Evolutionary conservation across 139 green algal genomes (phyloP).

Genomic region (Edaphochlamys debaryana): DNA sequence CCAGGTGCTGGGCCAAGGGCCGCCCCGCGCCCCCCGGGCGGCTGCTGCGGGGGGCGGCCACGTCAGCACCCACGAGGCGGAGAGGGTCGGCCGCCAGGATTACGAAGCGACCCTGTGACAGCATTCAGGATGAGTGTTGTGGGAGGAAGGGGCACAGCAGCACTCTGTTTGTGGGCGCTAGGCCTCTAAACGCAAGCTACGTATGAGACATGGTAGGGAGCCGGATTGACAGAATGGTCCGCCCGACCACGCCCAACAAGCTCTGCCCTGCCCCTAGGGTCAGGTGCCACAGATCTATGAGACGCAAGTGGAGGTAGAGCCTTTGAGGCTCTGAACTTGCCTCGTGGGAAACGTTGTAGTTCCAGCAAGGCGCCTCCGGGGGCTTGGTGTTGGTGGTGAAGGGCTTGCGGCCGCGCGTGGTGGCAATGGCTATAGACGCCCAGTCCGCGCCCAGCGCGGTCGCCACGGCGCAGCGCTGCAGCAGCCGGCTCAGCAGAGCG

Average conservation of each 20-base stretch:
- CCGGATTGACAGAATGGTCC: too few relatives aligned
- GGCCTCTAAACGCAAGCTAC: too few relatives aligned
- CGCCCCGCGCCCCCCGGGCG: neutral
- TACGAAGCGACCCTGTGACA: conserved; percentile 49
- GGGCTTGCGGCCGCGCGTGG: conserved; percentile 34
- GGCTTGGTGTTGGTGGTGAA: conserved; percentile 38
- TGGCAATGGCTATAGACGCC: neutral
- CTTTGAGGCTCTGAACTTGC: too few relatives aligned
- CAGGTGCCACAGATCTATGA: too few relatives aligned
- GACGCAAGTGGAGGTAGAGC: too few relatives aligned
- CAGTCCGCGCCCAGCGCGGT: neutral
- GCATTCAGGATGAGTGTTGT: too few relatives aligned
- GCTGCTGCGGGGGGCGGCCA: conserved; percentile 3
- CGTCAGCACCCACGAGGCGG: conserved; percentile 27
- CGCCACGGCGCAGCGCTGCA: conserved; percentile 22
- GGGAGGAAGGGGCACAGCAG: neutral
- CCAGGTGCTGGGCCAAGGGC: conserved; percentile 4
- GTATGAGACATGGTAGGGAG: too few relatives aligned
- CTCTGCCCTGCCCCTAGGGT: too few relatives aligned
- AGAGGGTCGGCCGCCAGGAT: conserved; percentile 39
- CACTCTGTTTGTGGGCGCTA: too few relatives aligned
- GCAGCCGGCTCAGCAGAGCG: conserved; percentile 3
- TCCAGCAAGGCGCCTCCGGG: conserved; percentile 8
- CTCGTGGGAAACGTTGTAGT: conserved; percentile 62
- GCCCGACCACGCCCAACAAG: too few relatives aligned